These are phyloP conservation scores for Pseudofabraea citricarpa DNA, from an alignment of 2,329 filamentous ascomycete genomes.

Conservation along the genomic window DNA sequence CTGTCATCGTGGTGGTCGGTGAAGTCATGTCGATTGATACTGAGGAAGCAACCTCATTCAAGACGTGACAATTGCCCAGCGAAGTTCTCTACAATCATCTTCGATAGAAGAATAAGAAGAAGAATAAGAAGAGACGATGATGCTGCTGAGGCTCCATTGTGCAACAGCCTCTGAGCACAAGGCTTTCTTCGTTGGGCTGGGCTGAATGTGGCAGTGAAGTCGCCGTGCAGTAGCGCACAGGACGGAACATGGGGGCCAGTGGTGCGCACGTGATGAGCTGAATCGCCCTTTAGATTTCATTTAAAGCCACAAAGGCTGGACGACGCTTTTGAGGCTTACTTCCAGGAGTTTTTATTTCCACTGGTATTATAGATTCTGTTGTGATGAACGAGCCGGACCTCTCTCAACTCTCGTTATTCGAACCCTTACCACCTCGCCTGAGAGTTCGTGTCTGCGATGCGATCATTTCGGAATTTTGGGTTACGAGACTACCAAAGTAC, in stretches of 20 bases:
- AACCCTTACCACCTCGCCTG: background rate
- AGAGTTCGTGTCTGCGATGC: background rate
- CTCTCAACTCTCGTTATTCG: background rate
- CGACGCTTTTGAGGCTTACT: too few species aligned
- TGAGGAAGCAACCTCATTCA: background rate
- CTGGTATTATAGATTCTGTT: too few species aligned
- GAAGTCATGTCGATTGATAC: background rate
- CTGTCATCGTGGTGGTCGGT: background rate
- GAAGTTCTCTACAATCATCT: background rate
- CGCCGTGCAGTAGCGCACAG: background rate
- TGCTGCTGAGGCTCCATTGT: background rate
- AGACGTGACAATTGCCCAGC: background rate
- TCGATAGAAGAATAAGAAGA: background rate
- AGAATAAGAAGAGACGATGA: too few species aligned
- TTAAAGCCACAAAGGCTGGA: too few species aligned
- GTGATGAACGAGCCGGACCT: background rate
- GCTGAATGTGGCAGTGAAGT: background rate
- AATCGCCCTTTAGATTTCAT: too few species aligned
- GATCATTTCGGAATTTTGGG: background rate
- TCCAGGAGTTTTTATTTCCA: too few species aligned
- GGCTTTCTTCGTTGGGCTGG: too few species aligned
- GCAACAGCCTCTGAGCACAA: too few species aligned
- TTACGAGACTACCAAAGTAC: background rate
- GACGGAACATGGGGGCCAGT: background rate
- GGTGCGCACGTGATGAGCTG: background rate